A percentile compares a stretch with the other conserved stretches of the same genome.
phyloP scores from a whole-genome alignment of 2,329 filamentous ascomycete species.

The Sordariomycetes sp. region DNA sequence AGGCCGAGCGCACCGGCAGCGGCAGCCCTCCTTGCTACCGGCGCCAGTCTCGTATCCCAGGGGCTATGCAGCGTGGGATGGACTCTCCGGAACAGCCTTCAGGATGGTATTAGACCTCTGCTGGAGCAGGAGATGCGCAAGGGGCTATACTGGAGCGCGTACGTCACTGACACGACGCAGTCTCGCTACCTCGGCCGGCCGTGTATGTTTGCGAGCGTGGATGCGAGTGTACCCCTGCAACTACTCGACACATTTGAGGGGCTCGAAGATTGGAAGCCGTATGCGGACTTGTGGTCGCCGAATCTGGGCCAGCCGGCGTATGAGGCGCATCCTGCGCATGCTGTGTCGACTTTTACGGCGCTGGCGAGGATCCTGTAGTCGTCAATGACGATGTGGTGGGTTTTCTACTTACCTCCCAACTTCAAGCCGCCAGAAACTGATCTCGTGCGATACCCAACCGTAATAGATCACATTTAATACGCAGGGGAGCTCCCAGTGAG shows the following conservation, averaged over 20 bases:
- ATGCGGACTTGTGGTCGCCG: slow-evolving; percentile 12
- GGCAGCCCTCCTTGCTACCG: slow-evolving; percentile 17
- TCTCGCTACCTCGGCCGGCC: slow-evolving; percentile 18
- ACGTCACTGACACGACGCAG: slow-evolving; percentile 18
- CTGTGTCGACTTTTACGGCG: not conserved
- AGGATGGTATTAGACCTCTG: slow-evolving; percentile 24
- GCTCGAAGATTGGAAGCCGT: slow-evolving; percentile 19
- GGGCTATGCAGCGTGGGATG: slow-evolving; percentile 20
- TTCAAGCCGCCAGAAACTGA: too few relatives aligned
- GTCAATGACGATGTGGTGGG: too few relatives aligned
- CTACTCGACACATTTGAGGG: slow-evolving; percentile 19
- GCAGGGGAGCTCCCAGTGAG: too few relatives aligned
- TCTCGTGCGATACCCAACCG: too few relatives aligned
- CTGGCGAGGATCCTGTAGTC: slow-evolving; percentile 1
- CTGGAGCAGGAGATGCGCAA: slow-evolving; percentile 19
- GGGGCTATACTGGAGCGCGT: slow-evolving; percentile 20
- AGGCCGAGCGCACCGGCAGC: slow-evolving; percentile 22
- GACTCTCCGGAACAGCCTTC: slow-evolving; percentile 21
- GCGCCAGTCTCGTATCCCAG: slow-evolving; percentile 18
- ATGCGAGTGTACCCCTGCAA: slow-evolving; percentile 16
- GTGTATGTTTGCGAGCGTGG: slow-evolving; percentile 17
- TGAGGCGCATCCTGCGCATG: not conserved
- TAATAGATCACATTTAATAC: too few relatives aligned
- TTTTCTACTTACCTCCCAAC: too few relatives aligned
- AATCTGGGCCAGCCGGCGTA: not conserved